Percentiles rank a stretch among this genome's conserved stretches.
Evolutionary conservation across 2,329 filamentous ascomycete genomes (phyloP).

Genomic region (Nigrospora sphaerica): DNA sequence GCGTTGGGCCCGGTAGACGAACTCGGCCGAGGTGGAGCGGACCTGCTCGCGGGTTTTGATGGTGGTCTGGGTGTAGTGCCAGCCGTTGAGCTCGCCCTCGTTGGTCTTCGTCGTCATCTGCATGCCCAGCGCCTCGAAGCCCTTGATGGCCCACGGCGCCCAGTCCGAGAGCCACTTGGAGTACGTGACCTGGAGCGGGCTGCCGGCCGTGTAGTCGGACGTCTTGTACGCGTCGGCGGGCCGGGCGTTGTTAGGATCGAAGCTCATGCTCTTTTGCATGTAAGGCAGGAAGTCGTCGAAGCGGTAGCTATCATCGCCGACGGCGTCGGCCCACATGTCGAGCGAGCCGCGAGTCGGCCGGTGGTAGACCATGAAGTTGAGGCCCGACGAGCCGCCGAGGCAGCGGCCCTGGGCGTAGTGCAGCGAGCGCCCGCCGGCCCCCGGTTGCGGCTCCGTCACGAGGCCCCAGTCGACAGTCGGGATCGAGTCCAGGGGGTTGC

Average conservation of each 20-base stretch:
- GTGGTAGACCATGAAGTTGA: conserved; percentile 24
- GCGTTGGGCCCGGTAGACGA: conserved; percentile 7
- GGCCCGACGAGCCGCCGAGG: conserved; percentile 19
- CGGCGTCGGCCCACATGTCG: conserved; percentile 14
- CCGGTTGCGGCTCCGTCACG: conserved; percentile 11
- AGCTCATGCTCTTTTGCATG: conserved; percentile 16
- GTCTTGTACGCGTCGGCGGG: conserved; percentile 18
- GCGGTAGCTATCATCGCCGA: conserved; percentile 15
- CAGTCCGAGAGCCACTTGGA: conserved; percentile 30
- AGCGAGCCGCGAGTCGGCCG: conserved; percentile 15
- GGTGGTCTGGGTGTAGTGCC: conserved; percentile 22
- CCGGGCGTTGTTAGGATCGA: conserved; percentile 13
- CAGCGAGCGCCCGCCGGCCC: conserved; percentile 3
- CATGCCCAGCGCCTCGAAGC: conserved; percentile 33
- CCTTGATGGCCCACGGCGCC: conserved; percentile 28
- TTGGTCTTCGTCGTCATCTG: conserved; percentile 27
- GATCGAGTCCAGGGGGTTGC: conserved; percentile 4
- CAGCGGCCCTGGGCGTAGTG: conserved; percentile 22
- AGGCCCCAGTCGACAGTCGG: conserved; percentile 16
- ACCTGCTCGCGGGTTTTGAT: conserved; percentile 9
- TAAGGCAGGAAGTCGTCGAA: conserved; percentile 16
- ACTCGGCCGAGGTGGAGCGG: background rate
- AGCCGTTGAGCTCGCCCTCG: conserved; percentile 31
- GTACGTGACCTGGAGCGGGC: conserved; percentile 33
- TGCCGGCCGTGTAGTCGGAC: conserved; percentile 15